Evolutionary conservation across 495 filamentous ascomycete species (phyloP).

Genomic region (Talaromyces stipitatus): DNA sequence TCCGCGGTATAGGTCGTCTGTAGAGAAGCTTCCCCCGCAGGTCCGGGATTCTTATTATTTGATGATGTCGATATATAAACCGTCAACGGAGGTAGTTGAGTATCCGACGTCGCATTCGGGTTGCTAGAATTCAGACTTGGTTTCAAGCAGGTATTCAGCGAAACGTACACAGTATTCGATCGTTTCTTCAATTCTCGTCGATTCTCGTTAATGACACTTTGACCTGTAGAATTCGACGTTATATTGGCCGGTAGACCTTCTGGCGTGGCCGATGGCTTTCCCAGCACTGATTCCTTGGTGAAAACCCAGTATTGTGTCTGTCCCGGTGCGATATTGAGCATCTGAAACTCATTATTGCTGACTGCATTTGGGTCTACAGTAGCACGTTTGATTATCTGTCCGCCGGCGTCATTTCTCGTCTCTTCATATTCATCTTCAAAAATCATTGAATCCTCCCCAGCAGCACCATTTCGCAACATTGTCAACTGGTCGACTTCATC

Average conservation of each 20-base stretch:
- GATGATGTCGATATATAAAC: slow-evolving; percentile 66
- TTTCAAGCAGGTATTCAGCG: slow-evolving; percentile 73
- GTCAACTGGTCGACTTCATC: slow-evolving; percentile 9
- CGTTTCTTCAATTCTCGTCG: slow-evolving; percentile 16
- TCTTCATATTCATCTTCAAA: slow-evolving; percentile 16
- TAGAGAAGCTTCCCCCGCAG: slow-evolving; percentile 36
- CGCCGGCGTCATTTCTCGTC: slow-evolving; percentile 32
- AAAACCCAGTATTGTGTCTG: slow-evolving; percentile 51
- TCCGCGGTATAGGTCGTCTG: slow-evolving; percentile 31
- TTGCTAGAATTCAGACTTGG: slow-evolving; percentile 42
- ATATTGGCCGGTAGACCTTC: slow-evolving; percentile 33
- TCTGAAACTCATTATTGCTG: slow-evolving; percentile 54
- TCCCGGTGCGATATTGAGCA: slow-evolving; percentile 50
- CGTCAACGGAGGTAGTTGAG: slow-evolving; percentile 58
- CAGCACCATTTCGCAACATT: not conserved
- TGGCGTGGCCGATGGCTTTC: slow-evolving; percentile 17
- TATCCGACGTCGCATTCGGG: slow-evolving; percentile 11
- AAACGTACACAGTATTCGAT: slow-evolving; percentile 58
- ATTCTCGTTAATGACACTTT: not conserved
- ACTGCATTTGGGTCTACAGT: slow-evolving; percentile 38
- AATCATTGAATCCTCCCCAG: slow-evolving; percentile 9
- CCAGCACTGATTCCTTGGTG: slow-evolving; percentile 31
- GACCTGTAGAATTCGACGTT: slow-evolving; percentile 4
- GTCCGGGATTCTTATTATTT: slow-evolving; percentile 61
- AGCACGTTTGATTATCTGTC: slow-evolving; percentile 53